These are phyloP conservation scores for Aureoboletus auriporus DNA, from an alignment of 768 basidiomycete species.

Conservation along the genomic window DNA sequence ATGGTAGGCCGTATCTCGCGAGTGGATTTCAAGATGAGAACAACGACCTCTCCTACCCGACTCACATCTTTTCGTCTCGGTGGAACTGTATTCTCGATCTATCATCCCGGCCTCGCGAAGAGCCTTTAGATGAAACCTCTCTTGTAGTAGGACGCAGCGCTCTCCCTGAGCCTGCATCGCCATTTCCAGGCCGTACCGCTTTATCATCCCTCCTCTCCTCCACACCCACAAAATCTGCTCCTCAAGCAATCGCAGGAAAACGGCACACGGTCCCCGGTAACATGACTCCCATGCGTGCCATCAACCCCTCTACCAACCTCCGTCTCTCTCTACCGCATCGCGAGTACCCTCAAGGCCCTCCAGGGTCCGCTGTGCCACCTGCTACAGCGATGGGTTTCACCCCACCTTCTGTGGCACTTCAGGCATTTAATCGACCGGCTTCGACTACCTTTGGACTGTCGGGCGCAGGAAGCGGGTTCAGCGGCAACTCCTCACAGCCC, in stretches of 20 bases:
- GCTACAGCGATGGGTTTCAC: slow-evolving; percentile 16
- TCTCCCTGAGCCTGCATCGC: slow-evolving; percentile 75
- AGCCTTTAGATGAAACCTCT: slow-evolving; percentile 14
- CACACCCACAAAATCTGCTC: slow-evolving; percentile 13
- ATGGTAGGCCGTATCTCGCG: slow-evolving; percentile 62
- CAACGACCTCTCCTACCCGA: slow-evolving; percentile 47
- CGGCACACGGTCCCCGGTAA: slow-evolving; percentile 47
- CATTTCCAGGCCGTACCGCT: slow-evolving; percentile 53
- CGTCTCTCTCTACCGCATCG: slow-evolving; percentile 27
- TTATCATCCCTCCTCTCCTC: slow-evolving; percentile 22
- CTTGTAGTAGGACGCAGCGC: slow-evolving; percentile 31
- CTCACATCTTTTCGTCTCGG: slow-evolving; percentile 71
- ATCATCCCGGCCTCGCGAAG: slow-evolving; percentile 31
- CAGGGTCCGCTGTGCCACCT: slow-evolving; percentile 7
- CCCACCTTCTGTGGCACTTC: slow-evolving; percentile 35
- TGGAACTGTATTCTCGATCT: slow-evolving; percentile 93
- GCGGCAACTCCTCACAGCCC: slow-evolving; percentile 7
- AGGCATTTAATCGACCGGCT: slow-evolving; percentile 26
- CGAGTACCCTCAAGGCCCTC: slow-evolving; percentile 17
- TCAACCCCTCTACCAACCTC: slow-evolving; percentile 13
- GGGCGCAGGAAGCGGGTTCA: slow-evolving; percentile 9
- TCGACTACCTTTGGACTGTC: slow-evolving; percentile 32
- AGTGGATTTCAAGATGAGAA: slow-evolving; percentile 18
- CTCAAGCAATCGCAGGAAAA: slow-evolving; percentile 52
- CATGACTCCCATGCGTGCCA: slow-evolving; percentile 29